Percentiles rank a stretch among this genome's conserved stretches.
Evolutionary conservation across 345 rosid genomes (phyloP).

Genomic region (Populus alba): DNA sequence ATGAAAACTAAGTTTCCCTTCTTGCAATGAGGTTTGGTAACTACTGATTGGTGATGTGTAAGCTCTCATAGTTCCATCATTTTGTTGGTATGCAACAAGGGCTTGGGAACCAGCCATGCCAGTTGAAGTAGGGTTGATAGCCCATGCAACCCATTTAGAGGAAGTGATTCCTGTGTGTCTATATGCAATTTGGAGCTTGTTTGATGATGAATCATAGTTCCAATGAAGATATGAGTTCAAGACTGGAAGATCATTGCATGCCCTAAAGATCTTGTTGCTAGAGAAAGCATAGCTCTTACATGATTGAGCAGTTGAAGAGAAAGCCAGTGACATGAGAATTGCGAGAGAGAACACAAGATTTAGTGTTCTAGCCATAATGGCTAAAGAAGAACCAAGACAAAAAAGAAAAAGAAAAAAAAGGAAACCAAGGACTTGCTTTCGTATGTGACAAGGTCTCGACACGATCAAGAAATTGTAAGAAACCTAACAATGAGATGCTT

Average conservation of each 20-base stretch:
- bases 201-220: conserved; percentile 53
- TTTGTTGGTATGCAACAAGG: conserved; percentile 62
- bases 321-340: conserved; percentile 11
- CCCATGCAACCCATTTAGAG: conserved; percentile 82
- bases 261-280: conserved; percentile 46
- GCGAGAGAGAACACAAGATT: background rate
- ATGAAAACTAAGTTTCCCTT: conserved; percentile 60
- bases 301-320: conserved; percentile 43
- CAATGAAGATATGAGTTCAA: conserved; percentile 70
- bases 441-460: background rate
- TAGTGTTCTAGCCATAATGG: background rate
- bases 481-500: background rate
- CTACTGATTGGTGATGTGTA: conserved; percentile 60
- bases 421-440: background rate
- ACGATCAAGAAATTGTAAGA: background rate
- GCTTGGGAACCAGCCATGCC: conserved; percentile 87
- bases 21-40: conserved; percentile 48
- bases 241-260: conserved; percentile 76
- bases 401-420: too few relatives aligned
- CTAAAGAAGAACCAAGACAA: background rate
- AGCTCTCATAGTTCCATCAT: conserved; percentile 55
- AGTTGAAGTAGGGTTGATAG: conserved; percentile 61
- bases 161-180: conserved; percentile 55
- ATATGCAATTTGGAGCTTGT: conserved; percentile 62
- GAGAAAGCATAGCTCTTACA: conserved; percentile 66